Percentiles rank a stretch among this genome's conserved stretches.
These are phyloP conservation scores for Cyberlindnera euphorbiiphila DNA, from an alignment of 805 yeast genomes.

Conservation along the genomic window DNA sequence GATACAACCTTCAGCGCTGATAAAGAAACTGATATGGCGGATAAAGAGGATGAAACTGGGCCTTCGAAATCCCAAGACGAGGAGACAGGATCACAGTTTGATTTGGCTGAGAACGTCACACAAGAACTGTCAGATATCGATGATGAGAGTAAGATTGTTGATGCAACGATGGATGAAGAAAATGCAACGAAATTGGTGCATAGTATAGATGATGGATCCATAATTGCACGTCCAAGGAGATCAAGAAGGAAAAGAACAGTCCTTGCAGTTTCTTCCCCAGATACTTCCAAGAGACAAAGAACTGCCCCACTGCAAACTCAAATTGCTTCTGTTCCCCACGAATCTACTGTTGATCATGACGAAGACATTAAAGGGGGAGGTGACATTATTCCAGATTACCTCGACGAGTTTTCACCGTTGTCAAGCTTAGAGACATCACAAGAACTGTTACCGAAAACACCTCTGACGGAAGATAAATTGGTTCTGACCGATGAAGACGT, in stretches of 20 bases:
- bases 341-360: background rate
- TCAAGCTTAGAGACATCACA: conserved; percentile 3
- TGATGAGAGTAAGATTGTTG: conserved; percentile 21
- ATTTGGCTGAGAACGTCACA: conserved; percentile 21
- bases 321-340: too few relatives aligned
- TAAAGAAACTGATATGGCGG: too few relatives aligned
- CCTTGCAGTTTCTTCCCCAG: background rate
- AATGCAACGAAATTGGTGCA: conserved; percentile 3
- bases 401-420: conserved; percentile 3
- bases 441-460: conserved; percentile 1
- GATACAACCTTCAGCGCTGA: too few relatives aligned
- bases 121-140: conserved; percentile 30
- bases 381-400: background rate
- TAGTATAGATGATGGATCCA: conserved; percentile 4
- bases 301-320: background rate
- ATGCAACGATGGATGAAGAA: conserved; percentile 15
- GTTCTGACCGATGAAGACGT: conserved; percentile 29
- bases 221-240: conserved; percentile 3
- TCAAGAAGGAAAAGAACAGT: conserved; percentile 7
- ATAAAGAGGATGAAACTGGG: too few relatives aligned
- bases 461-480: conserved; percentile 7
- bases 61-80: background rate
- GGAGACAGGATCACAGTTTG: conserved; percentile 5
- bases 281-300: background rate
- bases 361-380: background rate